Base-by-base conservation (phyloP, 164 flowering plant species). In the Pachysandra terminalis region DNA sequence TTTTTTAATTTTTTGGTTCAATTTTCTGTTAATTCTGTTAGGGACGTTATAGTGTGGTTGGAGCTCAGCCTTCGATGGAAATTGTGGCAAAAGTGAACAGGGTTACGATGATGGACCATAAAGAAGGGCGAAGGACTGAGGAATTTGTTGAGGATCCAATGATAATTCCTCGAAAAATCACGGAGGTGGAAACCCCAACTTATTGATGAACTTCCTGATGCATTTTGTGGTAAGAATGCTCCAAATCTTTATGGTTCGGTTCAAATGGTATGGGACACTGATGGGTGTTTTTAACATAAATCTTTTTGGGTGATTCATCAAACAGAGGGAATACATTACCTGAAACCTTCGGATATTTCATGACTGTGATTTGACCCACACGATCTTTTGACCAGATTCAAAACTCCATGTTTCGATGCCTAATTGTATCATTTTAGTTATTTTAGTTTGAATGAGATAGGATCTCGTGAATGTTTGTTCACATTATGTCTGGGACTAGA, bases 1-100 rank as follows among this genome's bases (percentile, higher is more conserved):
- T 32, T 32, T 32, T 53, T 14, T 16, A 32, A 3, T 32, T 32
- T 3, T 32, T 32, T 32, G 3, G n/a, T 45, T 28, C 15, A 52
- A 71, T 21, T 72, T 23, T 56, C 26, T 12, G 27, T 77, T 72
- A 2, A 63, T 66, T 66, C 23, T 81, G 56, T 61, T 61, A 91
- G 95, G 92, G 97, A 62, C 78, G 97, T 27, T 92, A 85, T 78
- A 92, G 97, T 75, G 87, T 92, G 16, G 57, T 90, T 75, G 97
- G 97, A 68, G 94, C 97, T 71, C 92, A 90, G 66, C 97, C 97
- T 2, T 75, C 82, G 0, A 82, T 90, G 71, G 97, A 92, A 73
- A 81, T 92, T 61, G 88, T 92, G 25, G 96, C 97, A 0, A 90
- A 88, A 67, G 92, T 81, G 70, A 87, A 88, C 72, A 56, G 70